Conservation (phyloP, 208 protist species). For the Strigomonas galati region DNA sequence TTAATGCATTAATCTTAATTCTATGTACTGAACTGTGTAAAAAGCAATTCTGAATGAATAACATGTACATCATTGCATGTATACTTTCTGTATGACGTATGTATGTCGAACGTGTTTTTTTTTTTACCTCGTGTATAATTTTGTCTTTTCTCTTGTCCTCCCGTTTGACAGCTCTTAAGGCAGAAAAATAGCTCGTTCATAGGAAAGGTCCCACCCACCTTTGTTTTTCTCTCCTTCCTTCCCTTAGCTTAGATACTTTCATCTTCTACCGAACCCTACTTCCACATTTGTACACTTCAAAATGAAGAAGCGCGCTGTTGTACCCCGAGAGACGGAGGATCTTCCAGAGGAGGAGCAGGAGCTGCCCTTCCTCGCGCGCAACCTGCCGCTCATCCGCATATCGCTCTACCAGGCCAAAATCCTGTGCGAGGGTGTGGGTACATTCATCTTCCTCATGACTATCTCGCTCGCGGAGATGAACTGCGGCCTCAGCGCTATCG, state of each 20-base stretch:
- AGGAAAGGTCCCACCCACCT: too few relatives aligned
- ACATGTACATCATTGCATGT: too few relatives aligned
- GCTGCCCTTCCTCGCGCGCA: slow-evolving; percentile 45
- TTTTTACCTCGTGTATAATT: slow-evolving; percentile 13
- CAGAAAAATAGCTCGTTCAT: background rate
- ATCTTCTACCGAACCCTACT: too few relatives aligned
- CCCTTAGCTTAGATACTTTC: too few relatives aligned
- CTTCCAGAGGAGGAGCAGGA: slow-evolving; percentile 16
- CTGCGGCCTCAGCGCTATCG: slow-evolving; percentile 54
- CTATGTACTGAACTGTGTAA: too few relatives aligned
- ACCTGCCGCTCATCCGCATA: slow-evolving; percentile 49
- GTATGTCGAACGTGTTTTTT: background rate
- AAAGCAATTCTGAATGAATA: too few relatives aligned
- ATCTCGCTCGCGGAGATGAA: slow-evolving; percentile 77
- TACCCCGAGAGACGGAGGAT: slow-evolving; percentile 1
- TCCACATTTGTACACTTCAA: too few relatives aligned
- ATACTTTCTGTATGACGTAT: background rate
- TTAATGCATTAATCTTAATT: background rate
- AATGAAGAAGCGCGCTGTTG: background rate
- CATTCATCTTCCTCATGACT: slow-evolving; percentile 73
- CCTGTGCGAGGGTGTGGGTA: slow-evolving; percentile 67
- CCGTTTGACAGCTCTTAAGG: background rate
- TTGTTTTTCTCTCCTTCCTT: too few relatives aligned
- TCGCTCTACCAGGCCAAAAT: slow-evolving; percentile 57
- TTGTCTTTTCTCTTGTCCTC: background rate